Conservation (phyloP, 345 rosid genomes). For the Lepidium africanum region DNA sequence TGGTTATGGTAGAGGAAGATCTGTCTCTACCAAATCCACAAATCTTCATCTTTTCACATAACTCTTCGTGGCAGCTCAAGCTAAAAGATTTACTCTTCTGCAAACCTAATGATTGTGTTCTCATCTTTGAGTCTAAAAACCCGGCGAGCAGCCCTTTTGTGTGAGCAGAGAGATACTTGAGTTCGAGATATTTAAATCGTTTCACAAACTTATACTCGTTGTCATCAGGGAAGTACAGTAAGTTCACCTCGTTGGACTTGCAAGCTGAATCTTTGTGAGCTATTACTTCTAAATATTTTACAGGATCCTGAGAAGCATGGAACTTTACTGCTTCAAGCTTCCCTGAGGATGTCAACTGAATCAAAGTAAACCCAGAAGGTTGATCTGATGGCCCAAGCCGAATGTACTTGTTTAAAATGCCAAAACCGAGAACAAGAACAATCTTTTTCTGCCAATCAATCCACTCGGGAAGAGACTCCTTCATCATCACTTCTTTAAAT, state of each 20-base stretch:
- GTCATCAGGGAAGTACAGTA: constrained; percentile 32
- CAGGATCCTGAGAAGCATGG: constrained; percentile 36
- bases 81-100: constrained; percentile 17
- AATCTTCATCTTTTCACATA: constrained; percentile 47
- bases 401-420: constrained; percentile 40
- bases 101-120: constrained; percentile 9
- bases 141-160: constrained; percentile 36
- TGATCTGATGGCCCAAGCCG: constrained; percentile 31
- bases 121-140: constrained; percentile 34
- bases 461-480: constrained; percentile 55
- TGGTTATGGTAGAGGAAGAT: constrained; percentile 34
- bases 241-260: constrained; percentile 23
- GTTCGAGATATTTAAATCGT: constrained; percentile 40
- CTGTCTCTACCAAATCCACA: constrained; percentile 41
- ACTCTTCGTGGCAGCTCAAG: constrained; percentile 33
- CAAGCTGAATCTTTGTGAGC: constrained; percentile 30
- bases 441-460: constrained; percentile 59
- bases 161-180: constrained; percentile 44
- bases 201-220: constrained; percentile 37
- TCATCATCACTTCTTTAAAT: constrained; percentile 34
- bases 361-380: constrained; percentile 54
- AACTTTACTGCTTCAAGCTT: constrained; percentile 59
- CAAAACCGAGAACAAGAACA: constrained; percentile 53
- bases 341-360: constrained; percentile 61
- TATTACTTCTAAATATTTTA: constrained; percentile 11